Evolutionary conservation across 2,329 filamentous ascomycete genomes (phyloP).

Genomic region (Fusarium hostae): DNA sequence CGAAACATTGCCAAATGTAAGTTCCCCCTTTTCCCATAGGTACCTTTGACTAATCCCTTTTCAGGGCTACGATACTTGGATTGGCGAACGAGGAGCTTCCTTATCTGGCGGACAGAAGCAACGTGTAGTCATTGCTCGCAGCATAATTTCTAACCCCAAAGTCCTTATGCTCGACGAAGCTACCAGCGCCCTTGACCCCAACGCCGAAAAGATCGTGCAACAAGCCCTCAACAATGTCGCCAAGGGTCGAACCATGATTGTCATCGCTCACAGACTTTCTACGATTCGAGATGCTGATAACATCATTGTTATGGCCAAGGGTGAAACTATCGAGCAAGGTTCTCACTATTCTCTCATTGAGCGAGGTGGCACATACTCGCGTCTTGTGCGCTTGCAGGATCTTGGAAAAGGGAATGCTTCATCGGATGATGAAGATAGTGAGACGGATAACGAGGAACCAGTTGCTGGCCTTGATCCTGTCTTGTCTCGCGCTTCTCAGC

Average conservation of each 20-base stretch:
- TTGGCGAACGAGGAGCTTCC: conserved; percentile 73
- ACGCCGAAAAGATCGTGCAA: conserved; percentile 64
- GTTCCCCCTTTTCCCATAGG: background rate
- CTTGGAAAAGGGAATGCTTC: conserved; percentile 42
- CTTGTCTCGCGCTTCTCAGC: conserved; percentile 38
- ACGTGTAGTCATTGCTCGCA: conserved; percentile 73
- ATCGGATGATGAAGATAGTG: conserved; percentile 26
- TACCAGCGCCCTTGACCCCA: conserved; percentile 66
- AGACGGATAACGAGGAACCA: conserved; percentile 52
- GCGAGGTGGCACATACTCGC: conserved; percentile 60
- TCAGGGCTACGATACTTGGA: conserved; percentile 67
- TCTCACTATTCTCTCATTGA: conserved; percentile 68
- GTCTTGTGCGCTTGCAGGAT: conserved; percentile 59
- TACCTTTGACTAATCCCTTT: background rate
- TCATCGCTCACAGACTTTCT: conserved; percentile 71
- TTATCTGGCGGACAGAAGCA: conserved; percentile 76
- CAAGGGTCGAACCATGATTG: conserved; percentile 70
- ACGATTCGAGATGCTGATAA: conserved; percentile 71
- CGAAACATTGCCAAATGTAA: conserved; percentile 54
- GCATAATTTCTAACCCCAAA: conserved; percentile 70
- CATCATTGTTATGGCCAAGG: conserved; percentile 72
- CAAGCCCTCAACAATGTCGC: conserved; percentile 65
- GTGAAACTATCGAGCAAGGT: conserved; percentile 69
- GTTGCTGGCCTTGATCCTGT: conserved; percentile 44
- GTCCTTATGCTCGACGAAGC: conserved; percentile 77